A percentile compares a stretch with the other conserved stretches of the same genome.
These are phyloP conservation scores for Geranium incanum DNA, from an alignment of 441 rosid genomes.

Conservation along the genomic window DNA sequence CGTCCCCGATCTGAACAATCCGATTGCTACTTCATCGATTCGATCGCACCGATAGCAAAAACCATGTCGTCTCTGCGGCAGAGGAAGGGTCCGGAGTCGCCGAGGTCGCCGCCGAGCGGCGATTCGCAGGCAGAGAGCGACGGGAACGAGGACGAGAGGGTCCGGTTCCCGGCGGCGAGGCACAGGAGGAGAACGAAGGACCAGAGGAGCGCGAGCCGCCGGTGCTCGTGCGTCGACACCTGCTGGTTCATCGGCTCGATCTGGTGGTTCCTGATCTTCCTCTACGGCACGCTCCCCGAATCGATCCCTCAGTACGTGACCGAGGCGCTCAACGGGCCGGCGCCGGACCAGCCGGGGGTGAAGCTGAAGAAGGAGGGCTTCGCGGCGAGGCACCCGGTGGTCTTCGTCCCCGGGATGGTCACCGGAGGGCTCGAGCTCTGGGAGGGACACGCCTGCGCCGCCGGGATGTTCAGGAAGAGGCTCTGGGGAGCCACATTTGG, in stretches of 20 bases:
- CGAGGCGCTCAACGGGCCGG: conserved; percentile 81
- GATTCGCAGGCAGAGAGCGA: conserved; percentile 18
- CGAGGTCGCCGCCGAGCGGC: background rate
- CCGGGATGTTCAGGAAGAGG: conserved; percentile 76
- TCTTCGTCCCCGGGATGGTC: conserved; percentile 89
- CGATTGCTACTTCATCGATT: too few relatives aligned
- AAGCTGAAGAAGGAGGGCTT: conserved; percentile 63
- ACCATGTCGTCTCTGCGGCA: background rate
- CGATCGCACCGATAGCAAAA: too few relatives aligned
- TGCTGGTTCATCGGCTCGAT: conserved; percentile 77
- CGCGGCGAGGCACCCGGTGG: conserved; percentile 48
- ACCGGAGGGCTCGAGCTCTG: conserved; percentile 94
- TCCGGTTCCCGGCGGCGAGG: background rate
- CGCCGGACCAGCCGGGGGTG: conserved; percentile 79
- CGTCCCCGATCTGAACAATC: too few relatives aligned
- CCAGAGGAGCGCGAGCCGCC: conserved; percentile 1
- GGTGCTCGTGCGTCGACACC: conserved; percentile 71
- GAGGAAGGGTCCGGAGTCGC: background rate
- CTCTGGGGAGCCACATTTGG: conserved; percentile 97
- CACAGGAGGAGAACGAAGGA: conserved; percentile 9
- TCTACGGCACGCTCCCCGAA: conserved; percentile 76
- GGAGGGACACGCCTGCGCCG: conserved; percentile 87
- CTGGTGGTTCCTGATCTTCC: conserved; percentile 80
- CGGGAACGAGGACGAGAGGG: conserved; percentile 18
- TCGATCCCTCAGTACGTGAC: conserved; percentile 77